phyloP scores from a whole-genome alignment of 129 eudicot genomes.

The Chrysanthemum seticuspe region DNA sequence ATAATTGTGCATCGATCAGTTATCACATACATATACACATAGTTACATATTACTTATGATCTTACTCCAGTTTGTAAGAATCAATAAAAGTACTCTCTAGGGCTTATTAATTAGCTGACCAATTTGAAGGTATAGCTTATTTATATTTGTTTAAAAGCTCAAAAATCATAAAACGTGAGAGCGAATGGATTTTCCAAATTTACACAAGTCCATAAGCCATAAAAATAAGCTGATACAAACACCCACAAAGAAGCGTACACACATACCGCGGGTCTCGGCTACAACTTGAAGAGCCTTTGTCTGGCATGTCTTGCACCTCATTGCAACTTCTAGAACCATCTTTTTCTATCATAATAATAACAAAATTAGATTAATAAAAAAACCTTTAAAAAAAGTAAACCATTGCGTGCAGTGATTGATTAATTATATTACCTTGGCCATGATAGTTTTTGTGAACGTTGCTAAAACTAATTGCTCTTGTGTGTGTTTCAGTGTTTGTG shows the following conservation, averaged over 20 bases:
- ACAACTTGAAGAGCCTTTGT: neutral
- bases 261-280: neutral
- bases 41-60: too few species aligned
- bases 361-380: neutral
- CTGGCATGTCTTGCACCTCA: neutral
- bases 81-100: too few species aligned
- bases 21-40: neutral
- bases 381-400: neutral
- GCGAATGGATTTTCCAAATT: neutral
- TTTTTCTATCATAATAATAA: neutral
- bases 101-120: too few species aligned
- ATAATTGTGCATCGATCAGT: neutral
- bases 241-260: too few species aligned
- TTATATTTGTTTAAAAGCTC: neutral
- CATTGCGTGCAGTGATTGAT: neutral
- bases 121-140: too few species aligned
- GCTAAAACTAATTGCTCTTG: neutral
- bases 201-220: too few species aligned
- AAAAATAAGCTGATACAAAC: too few species aligned
- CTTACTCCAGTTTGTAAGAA: too few species aligned
- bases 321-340: neutral
- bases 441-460: neutral
- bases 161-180: neutral
- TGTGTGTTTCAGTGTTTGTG: neutral
- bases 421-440: neutral